Evolutionary conservation across 2,329 filamentous ascomycete genomes (phyloP).

Genomic region (Cryphonectria japonica): DNA sequence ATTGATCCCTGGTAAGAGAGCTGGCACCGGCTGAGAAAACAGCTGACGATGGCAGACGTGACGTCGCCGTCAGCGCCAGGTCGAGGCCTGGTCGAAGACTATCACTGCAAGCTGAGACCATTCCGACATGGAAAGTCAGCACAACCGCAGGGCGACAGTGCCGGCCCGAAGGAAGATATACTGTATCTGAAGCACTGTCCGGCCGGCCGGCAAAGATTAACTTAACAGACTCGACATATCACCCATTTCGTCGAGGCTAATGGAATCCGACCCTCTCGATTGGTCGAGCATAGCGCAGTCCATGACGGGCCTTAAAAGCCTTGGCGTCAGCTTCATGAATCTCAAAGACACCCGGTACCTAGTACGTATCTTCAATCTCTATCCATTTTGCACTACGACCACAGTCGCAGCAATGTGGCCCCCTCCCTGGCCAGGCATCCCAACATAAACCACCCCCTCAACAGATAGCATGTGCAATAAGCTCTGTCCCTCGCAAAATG

Average conservation of each 20-base stretch:
- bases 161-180: neutral
- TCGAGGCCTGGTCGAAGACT: neutral
- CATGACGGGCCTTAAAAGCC: neutral
- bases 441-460: neutral
- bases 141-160: neutral
- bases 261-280: neutral
- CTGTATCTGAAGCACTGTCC: neutral
- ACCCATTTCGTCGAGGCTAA: neutral
- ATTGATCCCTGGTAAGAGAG: neutral
- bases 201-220: neutral
- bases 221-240: slow-evolving; percentile 3
- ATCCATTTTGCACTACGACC: neutral
- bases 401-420: neutral
- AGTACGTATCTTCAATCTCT: neutral
- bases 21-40: slow-evolving; percentile 1
- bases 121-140: neutral
- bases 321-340: slow-evolving; percentile 4
- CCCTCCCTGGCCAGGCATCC: slow-evolving; percentile 9
- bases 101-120: neutral
- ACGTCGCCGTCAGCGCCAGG: neutral
- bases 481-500: neutral
- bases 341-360: neutral
- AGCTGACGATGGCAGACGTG: neutral
- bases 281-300: slow-evolving; percentile 2
- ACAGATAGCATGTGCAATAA: neutral